Conservation (phyloP, 331 rosid genomes). For the Malus hybrid region DNA sequence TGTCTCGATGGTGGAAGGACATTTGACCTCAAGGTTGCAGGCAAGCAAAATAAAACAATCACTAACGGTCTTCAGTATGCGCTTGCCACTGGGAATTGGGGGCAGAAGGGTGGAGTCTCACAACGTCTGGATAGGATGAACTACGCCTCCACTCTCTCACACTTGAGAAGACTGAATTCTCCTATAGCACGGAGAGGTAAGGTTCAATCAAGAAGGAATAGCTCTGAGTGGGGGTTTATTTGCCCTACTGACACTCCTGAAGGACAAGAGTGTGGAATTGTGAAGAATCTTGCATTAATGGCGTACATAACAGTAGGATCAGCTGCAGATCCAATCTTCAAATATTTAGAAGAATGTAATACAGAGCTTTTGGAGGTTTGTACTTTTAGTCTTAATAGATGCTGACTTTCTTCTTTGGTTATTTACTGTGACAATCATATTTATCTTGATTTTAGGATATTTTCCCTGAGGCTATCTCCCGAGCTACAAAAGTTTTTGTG, state of each 20-base stretch:
- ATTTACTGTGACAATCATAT: neutral
- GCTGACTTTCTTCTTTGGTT: conserved; percentile 11
- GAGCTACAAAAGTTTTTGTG: conserved; percentile 89
- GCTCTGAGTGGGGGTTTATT: conserved; percentile 93
- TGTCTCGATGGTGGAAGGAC: conserved; percentile 96
- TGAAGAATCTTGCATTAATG: conserved; percentile 96
- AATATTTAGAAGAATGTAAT: conserved; percentile 98
- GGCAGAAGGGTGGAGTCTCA: conserved; percentile 96
- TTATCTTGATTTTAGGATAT: conserved; percentile 57
- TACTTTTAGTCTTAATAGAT: conserved; percentile 1
- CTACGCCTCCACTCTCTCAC: conserved; percentile 91
- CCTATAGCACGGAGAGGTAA: conserved; percentile 97
- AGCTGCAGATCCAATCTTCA: conserved; percentile 90
- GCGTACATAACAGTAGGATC: conserved; percentile 96
- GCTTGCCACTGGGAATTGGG: conserved; percentile 99
- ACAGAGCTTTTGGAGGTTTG: conserved; percentile 92
- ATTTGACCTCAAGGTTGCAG: conserved; percentile 86
- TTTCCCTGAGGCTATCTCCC: conserved; percentile 93
- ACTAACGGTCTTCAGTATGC: conserved; percentile 96
- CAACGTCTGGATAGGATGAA: conserved; percentile 97
- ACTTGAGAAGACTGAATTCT: conserved; percentile 87
- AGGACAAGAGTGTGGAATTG: conserved; percentile 99
- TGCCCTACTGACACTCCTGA: conserved; percentile 99
- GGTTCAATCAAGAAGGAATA: no score
- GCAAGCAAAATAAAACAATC: conserved; percentile 88